phyloP scores from a whole-genome alignment of 768 basidiomycete species.

The Leccinellum albellum region DNA sequence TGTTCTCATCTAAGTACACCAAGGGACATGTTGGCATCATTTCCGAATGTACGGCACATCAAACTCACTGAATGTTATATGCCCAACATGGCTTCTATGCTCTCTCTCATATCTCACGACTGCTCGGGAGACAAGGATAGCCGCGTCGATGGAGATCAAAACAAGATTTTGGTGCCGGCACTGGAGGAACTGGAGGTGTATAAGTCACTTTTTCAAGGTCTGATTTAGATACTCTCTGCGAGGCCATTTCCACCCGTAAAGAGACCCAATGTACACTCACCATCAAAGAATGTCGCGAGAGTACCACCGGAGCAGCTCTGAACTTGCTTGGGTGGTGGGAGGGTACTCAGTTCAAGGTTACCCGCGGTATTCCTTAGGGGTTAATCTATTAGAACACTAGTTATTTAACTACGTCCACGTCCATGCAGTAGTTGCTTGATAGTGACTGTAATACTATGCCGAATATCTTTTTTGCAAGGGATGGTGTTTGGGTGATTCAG shows the following conservation, averaged over 20 bases:
- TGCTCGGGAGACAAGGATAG: background rate
- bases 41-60: constrained; percentile 2
- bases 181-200: background rate
- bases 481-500: no score
- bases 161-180: background rate
- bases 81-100: background rate
- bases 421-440: no score
- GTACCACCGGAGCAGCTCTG: background rate
- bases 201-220: background rate
- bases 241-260: background rate
- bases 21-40: background rate
- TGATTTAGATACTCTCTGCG: background rate
- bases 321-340: background rate
- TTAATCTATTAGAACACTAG: background rate
- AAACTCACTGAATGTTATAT: background rate
- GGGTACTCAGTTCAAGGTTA: background rate
- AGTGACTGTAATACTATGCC: no score
- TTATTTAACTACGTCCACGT: background rate
- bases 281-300: background rate
- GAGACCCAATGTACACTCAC: background rate
- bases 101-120: background rate
- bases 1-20: no score
- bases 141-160: background rate
- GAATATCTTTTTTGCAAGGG: no score
- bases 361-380: background rate